Evolutionary conservation across 495 filamentous ascomycete genomes (phyloP).

Genomic region (Hypoxylon rickii): DNA sequence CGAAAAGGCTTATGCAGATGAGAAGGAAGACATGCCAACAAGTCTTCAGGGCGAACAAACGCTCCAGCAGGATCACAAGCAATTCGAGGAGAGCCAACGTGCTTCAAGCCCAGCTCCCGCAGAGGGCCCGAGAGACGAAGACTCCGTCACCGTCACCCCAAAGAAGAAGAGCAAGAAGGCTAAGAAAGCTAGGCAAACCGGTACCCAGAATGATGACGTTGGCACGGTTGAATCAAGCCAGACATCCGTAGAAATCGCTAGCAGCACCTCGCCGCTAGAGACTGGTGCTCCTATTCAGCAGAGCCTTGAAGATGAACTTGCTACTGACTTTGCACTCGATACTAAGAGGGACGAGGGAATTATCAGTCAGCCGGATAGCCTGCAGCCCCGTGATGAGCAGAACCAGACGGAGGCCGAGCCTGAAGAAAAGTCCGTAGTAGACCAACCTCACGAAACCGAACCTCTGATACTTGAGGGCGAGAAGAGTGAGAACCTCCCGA

Average conservation of each 20-base stretch:
- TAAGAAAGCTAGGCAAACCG: conserved; percentile 31
- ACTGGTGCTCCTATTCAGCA: conserved; percentile 10
- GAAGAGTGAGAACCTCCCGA: conserved; percentile 7
- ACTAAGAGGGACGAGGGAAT: not conserved
- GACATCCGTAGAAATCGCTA: not conserved
- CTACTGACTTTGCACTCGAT: conserved; percentile 3
- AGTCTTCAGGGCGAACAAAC: not conserved
- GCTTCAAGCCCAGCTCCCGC: not conserved
- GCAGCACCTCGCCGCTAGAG: conserved; percentile 6
- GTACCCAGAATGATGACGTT: not conserved
- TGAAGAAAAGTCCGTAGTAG: not conserved
- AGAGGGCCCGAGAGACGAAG: not conserved
- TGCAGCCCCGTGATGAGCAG: conserved; percentile 13
- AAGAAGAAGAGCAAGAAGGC: conserved; percentile 38
- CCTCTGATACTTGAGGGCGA: not conserved
- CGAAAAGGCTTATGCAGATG: not conserved
- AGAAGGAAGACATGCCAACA: conserved; percentile 7
- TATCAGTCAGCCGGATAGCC: not conserved
- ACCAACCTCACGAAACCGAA: not conserved
- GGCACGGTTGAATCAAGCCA: conserved; percentile 12
- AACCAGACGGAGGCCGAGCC: not conserved
- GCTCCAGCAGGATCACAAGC: conserved; percentile 1
- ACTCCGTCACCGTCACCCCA: conserved; percentile 3
- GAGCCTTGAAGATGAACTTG: not conserved
- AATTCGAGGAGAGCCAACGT: not conserved